A percentile compares a stretch with the other conserved stretches of the same genome.
Conservation (phyloP, 2,329 filamentous ascomycete genomes). For the Fusarium compactum region DNA sequence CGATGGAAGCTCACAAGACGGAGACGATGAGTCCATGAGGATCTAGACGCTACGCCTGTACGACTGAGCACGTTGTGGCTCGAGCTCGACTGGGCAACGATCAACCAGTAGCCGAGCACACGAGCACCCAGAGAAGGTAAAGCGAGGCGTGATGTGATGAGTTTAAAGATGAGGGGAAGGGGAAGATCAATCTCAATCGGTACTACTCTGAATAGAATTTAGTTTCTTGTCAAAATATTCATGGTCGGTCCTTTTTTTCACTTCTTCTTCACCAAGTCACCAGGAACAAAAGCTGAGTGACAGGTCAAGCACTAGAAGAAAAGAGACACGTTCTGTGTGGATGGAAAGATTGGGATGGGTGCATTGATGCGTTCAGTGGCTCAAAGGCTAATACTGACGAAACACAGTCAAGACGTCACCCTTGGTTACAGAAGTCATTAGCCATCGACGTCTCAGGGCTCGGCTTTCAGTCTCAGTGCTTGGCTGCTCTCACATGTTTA, state of each 20-base stretch:
- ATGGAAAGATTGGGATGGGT: slow-evolving; percentile 5
- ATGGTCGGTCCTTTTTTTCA: slow-evolving; percentile 1
- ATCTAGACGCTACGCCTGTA: slow-evolving; percentile 41
- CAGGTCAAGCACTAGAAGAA: neutral
- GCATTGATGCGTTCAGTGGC: slow-evolving; percentile 44
- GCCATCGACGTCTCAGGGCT: slow-evolving; percentile 22
- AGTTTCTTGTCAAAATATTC: neutral
- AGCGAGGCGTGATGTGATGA: slow-evolving; percentile 12
- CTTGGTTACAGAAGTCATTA: slow-evolving; percentile 21
- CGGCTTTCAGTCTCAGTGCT: neutral
- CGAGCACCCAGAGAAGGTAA: slow-evolving; percentile 10
- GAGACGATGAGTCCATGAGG: slow-evolving; percentile 18
- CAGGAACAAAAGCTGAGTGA: neutral
- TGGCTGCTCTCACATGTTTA: slow-evolving; percentile 22
- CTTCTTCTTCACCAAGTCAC: neutral
- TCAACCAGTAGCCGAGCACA: slow-evolving; percentile 25
- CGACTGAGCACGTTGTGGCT: slow-evolving; percentile 35
- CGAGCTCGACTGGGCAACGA: slow-evolving; percentile 32
- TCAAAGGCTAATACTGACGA: slow-evolving; percentile 39
- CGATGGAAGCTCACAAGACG: slow-evolving; percentile 26
- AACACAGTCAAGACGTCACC: slow-evolving; percentile 40
- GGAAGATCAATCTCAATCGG: slow-evolving; percentile 2
- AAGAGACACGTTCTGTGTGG: neutral
- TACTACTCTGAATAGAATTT: slow-evolving; percentile 4
- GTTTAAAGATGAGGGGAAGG: neutral